Evolutionary conservation across 306 rosid species (phyloP).

Genomic region (Urtica urens): DNA sequence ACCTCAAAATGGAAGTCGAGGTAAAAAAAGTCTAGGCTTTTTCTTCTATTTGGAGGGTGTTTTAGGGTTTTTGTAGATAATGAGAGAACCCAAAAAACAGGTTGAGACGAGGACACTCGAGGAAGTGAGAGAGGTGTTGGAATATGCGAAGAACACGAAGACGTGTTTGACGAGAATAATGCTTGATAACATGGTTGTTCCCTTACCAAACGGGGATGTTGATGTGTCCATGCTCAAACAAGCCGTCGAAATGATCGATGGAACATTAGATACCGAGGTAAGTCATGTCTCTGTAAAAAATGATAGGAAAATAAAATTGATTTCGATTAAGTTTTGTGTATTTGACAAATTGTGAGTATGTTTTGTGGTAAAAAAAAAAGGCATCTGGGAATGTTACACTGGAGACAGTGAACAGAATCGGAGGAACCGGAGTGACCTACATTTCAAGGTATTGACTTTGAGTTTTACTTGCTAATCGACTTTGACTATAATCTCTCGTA

Average conservation of each 20-base stretch:
- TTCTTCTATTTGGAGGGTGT: conserved; percentile 12
- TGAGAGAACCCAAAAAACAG: no score
- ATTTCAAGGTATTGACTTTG: conserved; percentile 53
- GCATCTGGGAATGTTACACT: conserved; percentile 92
- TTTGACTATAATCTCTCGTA: no score
- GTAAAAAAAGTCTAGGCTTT: conserved; percentile 38
- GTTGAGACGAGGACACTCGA: conserved; percentile 89
- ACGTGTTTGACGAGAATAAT: conserved; percentile 73
- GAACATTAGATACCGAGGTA: conserved; percentile 85
- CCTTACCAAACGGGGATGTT: conserved; percentile 59
- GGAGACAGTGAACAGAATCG: conserved; percentile 55
- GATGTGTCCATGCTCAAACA: conserved; percentile 74
- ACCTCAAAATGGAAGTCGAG: conserved; percentile 76
- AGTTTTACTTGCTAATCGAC: conserved; percentile 6
- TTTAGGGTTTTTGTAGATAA: no score
- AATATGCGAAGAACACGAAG: conserved; percentile 56
- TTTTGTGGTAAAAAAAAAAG: no score
- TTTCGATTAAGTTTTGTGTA: no score
- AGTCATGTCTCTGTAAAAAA: no score
- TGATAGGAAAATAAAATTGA: neutral
- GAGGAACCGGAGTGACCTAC: conserved; percentile 82
- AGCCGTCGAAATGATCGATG: conserved; percentile 62
- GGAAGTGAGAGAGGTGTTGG: conserved; percentile 59
- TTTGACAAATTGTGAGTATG: no score
- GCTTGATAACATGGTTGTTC: conserved; percentile 97